These are phyloP conservation scores for Rasamsonia emersonii DNA, from an alignment of 2,329 filamentous ascomycete species.

Conservation along the genomic window DNA sequence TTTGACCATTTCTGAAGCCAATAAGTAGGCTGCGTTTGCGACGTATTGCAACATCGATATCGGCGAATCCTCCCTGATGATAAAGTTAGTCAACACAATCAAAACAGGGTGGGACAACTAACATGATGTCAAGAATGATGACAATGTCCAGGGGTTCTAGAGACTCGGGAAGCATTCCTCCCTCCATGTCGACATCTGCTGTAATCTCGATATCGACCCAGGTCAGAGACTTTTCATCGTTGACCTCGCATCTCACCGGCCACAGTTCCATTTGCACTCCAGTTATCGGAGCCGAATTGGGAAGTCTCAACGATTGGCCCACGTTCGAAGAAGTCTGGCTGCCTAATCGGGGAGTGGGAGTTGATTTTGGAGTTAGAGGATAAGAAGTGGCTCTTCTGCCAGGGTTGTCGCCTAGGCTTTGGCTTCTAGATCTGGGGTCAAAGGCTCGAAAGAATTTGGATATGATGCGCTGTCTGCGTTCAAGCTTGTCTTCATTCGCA, in stretches of 20 bases:
- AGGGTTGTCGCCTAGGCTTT: no score
- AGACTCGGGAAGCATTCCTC: constrained; percentile 9
- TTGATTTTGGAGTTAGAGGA: background rate
- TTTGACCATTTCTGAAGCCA: constrained; percentile 16
- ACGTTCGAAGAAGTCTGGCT: no score
- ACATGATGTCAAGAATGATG: constrained; percentile 28
- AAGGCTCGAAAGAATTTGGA: constrained; percentile 6
- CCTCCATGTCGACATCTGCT: constrained; percentile 13
- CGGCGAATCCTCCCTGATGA: constrained; percentile 10
- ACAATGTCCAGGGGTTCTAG: constrained; percentile 25
- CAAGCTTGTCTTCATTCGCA: background rate
- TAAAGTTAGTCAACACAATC: constrained; percentile 8
- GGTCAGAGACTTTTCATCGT: constrained; percentile 14
- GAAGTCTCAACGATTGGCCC: no score
- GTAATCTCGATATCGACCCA: constrained; percentile 29
- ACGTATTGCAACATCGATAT: constrained; percentile 14
- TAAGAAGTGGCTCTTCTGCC: no score
- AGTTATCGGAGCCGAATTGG: constrained; percentile 13
- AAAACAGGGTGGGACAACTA: constrained; percentile 12
- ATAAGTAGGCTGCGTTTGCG: constrained; percentile 13
- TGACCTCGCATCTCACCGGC: constrained; percentile 1
- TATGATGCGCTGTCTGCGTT: constrained; percentile 1
- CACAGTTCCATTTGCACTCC: constrained; percentile 13
- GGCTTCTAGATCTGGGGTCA: constrained; percentile 5
- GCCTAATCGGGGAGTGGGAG: no score